Percentiles rank a stretch among this genome's conserved stretches.
These are phyloP conservation scores for Prosopis cineraria DNA, from an alignment of 306 rosid genomes.

Conservation along the genomic window DNA sequence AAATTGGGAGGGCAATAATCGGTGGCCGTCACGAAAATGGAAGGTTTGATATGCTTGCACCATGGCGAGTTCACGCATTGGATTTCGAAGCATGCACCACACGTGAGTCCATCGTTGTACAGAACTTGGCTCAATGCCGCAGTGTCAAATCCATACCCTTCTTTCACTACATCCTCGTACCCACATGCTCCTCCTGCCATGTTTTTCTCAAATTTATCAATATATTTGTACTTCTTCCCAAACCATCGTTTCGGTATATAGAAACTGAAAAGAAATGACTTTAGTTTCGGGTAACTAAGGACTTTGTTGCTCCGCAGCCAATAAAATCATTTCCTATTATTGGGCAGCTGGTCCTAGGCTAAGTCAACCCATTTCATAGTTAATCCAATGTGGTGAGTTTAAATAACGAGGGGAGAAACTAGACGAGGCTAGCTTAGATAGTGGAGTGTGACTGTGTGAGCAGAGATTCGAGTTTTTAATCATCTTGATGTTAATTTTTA, in stretches of 20 bases:
- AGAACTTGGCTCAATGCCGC: conserved; percentile 66
- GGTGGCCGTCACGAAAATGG: conserved; percentile 61
- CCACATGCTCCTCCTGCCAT: conserved; percentile 85
- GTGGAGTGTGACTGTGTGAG: too few relatives aligned
- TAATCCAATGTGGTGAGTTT: background rate
- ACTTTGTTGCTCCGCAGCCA: background rate
- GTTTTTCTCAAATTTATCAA: background rate
- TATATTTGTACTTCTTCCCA: background rate
- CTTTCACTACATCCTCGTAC: conserved; percentile 66
- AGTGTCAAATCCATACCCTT: conserved; percentile 72
- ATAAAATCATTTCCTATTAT: background rate
- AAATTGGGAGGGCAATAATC: conserved; percentile 65
- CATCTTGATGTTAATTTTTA: too few relatives aligned
- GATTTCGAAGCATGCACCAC: conserved; percentile 81
- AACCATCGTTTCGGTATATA: too few relatives aligned
- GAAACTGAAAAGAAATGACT: too few relatives aligned
- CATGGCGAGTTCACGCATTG: conserved; percentile 52
- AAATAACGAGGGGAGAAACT: too few relatives aligned
- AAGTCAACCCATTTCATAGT: too few relatives aligned
- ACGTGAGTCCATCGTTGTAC: conserved; percentile 60
- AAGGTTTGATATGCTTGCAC: conserved; percentile 63
- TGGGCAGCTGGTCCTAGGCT: too few relatives aligned
- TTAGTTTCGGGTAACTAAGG: too few relatives aligned
- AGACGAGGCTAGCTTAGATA: too few relatives aligned
- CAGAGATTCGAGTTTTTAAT: background rate